These are phyloP conservation scores for Trichoderma sp. DNA, from an alignment of 2,329 filamentous ascomycete genomes.

Conservation along the genomic window DNA sequence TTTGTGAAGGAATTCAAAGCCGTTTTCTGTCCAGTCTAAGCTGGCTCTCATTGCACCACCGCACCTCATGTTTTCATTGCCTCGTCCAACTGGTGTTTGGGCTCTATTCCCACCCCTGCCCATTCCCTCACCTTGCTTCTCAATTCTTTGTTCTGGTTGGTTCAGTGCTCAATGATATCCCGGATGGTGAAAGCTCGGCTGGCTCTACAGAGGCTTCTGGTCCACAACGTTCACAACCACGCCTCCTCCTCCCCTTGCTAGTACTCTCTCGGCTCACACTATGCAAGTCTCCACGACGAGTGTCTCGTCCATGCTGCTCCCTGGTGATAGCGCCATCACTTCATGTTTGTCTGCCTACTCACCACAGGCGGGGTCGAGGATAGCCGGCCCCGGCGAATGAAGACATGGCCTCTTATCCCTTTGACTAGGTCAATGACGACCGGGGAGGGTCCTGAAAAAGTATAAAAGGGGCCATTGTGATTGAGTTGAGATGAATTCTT, in stretches of 20 bases:
- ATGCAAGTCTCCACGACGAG: slow-evolving; percentile 36
- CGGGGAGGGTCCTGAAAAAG: slow-evolving; percentile 44
- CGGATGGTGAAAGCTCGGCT: not conserved
- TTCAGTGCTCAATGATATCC: slow-evolving; percentile 12
- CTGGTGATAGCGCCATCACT: slow-evolving; percentile 32
- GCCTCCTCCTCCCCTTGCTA: slow-evolving; percentile 23
- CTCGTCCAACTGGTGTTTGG: slow-evolving; percentile 17
- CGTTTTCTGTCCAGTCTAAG: not conserved
- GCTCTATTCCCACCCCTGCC: slow-evolving; percentile 27
- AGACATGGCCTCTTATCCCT: slow-evolving; percentile 43
- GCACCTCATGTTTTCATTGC: slow-evolving; percentile 18
- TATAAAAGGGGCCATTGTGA: slow-evolving; percentile 62
- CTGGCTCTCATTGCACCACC: slow-evolving; percentile 18
- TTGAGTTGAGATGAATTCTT: slow-evolving; percentile 43
- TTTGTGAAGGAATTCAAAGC: not conserved
- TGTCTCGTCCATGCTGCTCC: slow-evolving; percentile 30
- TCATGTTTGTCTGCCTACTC: slow-evolving; percentile 33
- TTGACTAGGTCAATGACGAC: slow-evolving; percentile 35
- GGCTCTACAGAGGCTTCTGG: slow-evolving; percentile 19
- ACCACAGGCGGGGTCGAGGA: slow-evolving; percentile 42
- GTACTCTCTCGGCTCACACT: slow-evolving; percentile 34
- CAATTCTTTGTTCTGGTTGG: slow-evolving; percentile 21
- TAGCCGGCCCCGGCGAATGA: slow-evolving; percentile 41
- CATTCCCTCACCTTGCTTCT: slow-evolving; percentile 11
- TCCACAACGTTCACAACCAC: slow-evolving; percentile 25